phyloP scores from a whole-genome alignment of 441 rosid species.

The Pelargonium cotyledonis region DNA sequence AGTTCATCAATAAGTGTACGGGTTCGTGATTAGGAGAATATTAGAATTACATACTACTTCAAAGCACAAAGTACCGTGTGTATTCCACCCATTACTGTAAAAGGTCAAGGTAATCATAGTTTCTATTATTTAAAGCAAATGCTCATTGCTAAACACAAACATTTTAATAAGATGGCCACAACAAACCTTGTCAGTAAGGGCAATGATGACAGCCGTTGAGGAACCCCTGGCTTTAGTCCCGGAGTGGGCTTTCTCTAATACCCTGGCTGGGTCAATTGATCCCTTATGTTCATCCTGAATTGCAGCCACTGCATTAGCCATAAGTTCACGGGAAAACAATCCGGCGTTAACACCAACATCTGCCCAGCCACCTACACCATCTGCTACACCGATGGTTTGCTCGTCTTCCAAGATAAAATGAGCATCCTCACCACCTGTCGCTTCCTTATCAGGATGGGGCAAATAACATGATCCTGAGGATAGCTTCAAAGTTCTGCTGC shows the following conservation, averaged over 20 bases:
- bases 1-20: too few species aligned
- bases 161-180: neutral
- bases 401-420: slow-evolving; percentile 55
- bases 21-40: too few species aligned
- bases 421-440: slow-evolving; percentile 71
- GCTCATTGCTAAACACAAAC: neutral
- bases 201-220: slow-evolving; percentile 64
- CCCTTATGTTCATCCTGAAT: slow-evolving; percentile 47
- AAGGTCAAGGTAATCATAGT: slow-evolving; percentile 1
- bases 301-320: slow-evolving; percentile 49
- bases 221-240: slow-evolving; percentile 54
- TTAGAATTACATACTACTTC: too few species aligned
- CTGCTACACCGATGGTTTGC: slow-evolving; percentile 66
- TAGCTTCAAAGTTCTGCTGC: slow-evolving; percentile 41
- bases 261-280: slow-evolving; percentile 40
- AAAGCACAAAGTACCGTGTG: too few species aligned
- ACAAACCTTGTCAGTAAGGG: slow-evolving; percentile 49
- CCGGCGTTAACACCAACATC: slow-evolving; percentile 67
- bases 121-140: slow-evolving; percentile 9
- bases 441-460: slow-evolving; percentile 66
- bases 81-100: neutral
- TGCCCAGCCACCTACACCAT: slow-evolving; percentile 85
- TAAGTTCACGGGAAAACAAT: slow-evolving; percentile 50
- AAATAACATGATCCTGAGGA: slow-evolving; percentile 53
- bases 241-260: slow-evolving; percentile 63